These are phyloP conservation scores for Rhododendron kiyosumense DNA, from an alignment of 148 eudicot genomes.

Conservation along the genomic window DNA sequence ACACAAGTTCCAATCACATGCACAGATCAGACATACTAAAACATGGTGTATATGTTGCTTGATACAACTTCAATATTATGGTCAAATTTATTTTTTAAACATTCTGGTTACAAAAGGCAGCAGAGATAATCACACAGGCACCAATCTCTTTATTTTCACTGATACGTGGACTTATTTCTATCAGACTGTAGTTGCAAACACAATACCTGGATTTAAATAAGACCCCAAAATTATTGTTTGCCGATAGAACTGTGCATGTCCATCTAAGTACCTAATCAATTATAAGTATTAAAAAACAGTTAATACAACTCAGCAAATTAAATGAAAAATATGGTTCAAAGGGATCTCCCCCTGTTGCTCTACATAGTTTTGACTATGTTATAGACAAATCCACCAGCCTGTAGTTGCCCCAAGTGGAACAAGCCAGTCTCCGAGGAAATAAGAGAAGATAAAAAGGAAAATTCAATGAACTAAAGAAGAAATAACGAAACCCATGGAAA, in stretches of 20 bases:
- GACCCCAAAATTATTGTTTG: slow-evolving; percentile 80
- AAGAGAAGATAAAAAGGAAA: slow-evolving; percentile 1
- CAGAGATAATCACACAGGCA: neutral
- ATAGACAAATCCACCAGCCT: neutral
- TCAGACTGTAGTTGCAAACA: neutral
- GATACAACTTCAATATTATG: neutral
- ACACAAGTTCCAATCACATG: neutral
- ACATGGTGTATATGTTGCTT: neutral
- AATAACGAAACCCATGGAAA: neutral
- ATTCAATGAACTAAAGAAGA: neutral
- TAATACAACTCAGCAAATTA: neutral
- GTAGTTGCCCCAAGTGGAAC: neutral
- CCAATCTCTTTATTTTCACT: neutral
- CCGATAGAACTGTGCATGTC: slow-evolving; percentile 76
- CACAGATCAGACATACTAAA: neutral
- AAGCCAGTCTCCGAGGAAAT: neutral
- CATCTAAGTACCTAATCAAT: slow-evolving; percentile 70
- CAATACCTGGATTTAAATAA: slow-evolving; percentile 74
- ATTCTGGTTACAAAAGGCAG: neutral
- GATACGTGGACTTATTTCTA: neutral
- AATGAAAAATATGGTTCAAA: neutral
- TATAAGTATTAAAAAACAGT: neutral
- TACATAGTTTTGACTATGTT: neutral
- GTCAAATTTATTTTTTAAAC: neutral
- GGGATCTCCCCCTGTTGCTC: neutral